Evolutionary conservation across 225 moss, liverwort and hornwort species (phyloP).

Genomic region (Sphagnum tenellum): DNA sequence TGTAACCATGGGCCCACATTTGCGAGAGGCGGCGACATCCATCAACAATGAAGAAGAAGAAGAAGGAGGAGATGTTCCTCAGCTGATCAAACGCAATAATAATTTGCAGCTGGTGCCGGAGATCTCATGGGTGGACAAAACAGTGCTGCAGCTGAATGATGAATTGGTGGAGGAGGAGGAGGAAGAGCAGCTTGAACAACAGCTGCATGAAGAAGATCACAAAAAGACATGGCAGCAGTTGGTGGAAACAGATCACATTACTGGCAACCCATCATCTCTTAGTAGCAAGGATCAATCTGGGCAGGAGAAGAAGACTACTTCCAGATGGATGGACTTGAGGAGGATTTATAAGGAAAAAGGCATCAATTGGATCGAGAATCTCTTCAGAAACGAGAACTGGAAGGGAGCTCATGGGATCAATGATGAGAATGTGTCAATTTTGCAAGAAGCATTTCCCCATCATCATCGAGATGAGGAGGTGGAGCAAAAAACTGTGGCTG

Average conservation of each 20-base stretch:
- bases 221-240: conserved; percentile 6
- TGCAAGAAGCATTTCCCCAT: conserved; percentile 55
- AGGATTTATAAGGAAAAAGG: conserved; percentile 33
- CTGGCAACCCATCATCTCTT: too few species aligned
- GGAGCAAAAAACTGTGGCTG: conserved; percentile 9
- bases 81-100: conserved; percentile 22
- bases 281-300: conserved; percentile 7
- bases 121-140: conserved; percentile 16
- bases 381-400: conserved; percentile 41
- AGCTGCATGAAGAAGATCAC: not conserved
- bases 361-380: conserved; percentile 41
- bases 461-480: too few species aligned
- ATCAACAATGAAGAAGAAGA: too few species aligned
- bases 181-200: too few species aligned
- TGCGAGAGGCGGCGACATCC: conserved; percentile 16
- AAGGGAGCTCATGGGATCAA: conserved; percentile 16
- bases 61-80: not conserved
- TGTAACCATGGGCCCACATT: conserved; percentile 61
- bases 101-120: not conserved
- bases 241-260: conserved; percentile 2
- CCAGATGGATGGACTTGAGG: conserved; percentile 20
- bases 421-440: conserved; percentile 55
- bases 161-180: too few species aligned
- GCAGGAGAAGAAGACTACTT: not conserved
- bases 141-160: not conserved